Evolutionary conservation across 148 eudicot genomes (phyloP).

Genomic region (Fagopyrum homotropicum): DNA sequence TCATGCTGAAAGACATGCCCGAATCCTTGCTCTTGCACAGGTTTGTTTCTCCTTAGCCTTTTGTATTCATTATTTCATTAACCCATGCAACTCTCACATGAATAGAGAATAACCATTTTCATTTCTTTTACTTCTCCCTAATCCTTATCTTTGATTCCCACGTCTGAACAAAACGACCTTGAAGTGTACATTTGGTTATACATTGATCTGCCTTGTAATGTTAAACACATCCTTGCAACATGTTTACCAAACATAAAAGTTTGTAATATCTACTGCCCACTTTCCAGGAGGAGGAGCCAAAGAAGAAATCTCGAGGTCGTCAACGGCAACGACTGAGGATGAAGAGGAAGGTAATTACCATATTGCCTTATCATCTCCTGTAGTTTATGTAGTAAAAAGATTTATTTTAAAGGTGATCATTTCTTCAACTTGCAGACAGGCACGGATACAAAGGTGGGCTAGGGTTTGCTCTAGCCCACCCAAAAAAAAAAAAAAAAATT

Average conservation of each 20-base stretch:
- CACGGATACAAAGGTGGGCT: too few relatives aligned
- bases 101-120: too few relatives aligned
- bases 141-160: too few relatives aligned
- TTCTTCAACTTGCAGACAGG: neutral
- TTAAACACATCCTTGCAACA: neutral
- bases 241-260: neutral
- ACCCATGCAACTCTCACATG: neutral
- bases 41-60: slow-evolving; percentile 22
- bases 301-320: slow-evolving; percentile 53
- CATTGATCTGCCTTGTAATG: neutral
- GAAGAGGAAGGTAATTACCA: slow-evolving; percentile 44
- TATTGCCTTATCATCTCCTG: neutral
- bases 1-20: slow-evolving; percentile 66
- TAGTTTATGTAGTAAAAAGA: neutral
- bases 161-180: too few relatives aligned
- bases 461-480: too few relatives aligned
- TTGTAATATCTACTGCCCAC: neutral
- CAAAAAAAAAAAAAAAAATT: too few relatives aligned
- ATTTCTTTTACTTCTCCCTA: too few relatives aligned
- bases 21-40: slow-evolving; percentile 53
- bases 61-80: neutral
- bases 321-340: slow-evolving; percentile 57
- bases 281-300: slow-evolving; percentile 17
- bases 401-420: neutral
- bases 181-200: too few relatives aligned